These are phyloP conservation scores for Angophora floribunda DNA, from an alignment of 345 rosid genomes.

Conservation along the genomic window DNA sequence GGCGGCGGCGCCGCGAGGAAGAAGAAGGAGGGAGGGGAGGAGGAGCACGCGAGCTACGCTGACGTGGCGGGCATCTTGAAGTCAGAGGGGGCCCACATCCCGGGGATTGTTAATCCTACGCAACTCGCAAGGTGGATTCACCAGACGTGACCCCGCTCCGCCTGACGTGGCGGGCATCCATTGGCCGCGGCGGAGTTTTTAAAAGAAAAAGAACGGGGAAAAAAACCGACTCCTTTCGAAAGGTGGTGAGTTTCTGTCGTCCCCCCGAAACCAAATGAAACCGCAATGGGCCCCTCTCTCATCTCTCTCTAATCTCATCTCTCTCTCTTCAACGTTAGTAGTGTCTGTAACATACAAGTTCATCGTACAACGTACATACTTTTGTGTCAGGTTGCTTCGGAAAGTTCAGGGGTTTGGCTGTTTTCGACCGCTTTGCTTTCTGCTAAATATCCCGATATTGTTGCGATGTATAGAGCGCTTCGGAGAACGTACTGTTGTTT, in stretches of 20 bases:
- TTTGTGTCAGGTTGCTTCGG: neutral
- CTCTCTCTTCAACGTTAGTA: neutral
- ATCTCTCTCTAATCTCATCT: neutral
- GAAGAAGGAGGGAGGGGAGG: constrained; percentile 19
- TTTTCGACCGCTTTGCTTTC: neutral
- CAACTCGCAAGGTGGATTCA: constrained; percentile 54
- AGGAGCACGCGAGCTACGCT: constrained; percentile 32
- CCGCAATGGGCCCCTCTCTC: neutral
- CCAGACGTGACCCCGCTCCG: constrained; percentile 25
- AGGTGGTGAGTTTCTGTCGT: neutral
- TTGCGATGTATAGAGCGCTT: neutral
- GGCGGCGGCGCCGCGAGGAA: neutral
- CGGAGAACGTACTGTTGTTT: neutral
- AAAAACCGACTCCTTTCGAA: neutral
- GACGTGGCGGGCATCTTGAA: constrained; percentile 63
- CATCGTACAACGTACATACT: neutral
- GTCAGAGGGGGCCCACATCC: constrained; percentile 52
- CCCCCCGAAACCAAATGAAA: neutral
- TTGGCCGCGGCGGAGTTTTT: constrained; percentile 2
- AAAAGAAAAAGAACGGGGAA: neutral
- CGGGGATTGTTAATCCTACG: constrained; percentile 74
- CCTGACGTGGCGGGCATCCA: constrained; percentile 23
- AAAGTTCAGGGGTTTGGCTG: neutral
- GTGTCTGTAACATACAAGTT: neutral
- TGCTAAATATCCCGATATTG: neutral